These are phyloP conservation scores for Excoecaria agallocha DNA, from an alignment of 345 rosid species.

Conservation along the genomic window DNA sequence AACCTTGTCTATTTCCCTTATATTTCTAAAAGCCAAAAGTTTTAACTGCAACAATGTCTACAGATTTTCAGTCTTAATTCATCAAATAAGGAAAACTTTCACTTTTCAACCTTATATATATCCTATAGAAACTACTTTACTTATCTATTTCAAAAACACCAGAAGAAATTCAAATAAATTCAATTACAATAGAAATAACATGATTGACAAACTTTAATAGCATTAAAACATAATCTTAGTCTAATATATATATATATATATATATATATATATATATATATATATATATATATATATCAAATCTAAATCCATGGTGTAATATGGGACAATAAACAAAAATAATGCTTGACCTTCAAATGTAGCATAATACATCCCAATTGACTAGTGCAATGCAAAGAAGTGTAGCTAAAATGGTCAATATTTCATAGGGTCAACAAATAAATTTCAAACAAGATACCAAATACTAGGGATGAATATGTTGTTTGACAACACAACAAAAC, in stretches of 20 bases:
- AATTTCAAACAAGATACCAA: neutral
- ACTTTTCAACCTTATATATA: neutral
- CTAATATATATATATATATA: neutral
- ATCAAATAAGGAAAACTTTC: neutral
- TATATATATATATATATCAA: no score
- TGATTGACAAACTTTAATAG: neutral
- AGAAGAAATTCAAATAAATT: neutral
- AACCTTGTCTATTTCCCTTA: neutral
- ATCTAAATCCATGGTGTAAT: no score
- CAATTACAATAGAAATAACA: neutral
- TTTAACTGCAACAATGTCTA: neutral
- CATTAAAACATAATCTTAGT: neutral
- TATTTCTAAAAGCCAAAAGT: neutral
- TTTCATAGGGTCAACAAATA: neutral
- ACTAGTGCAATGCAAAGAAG: neutral
- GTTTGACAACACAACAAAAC: neutral
- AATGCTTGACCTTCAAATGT: neutral
- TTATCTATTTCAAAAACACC: neutral
- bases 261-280: no score
- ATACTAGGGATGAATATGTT: neutral
- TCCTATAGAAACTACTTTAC: neutral
- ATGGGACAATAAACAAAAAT: neutral
- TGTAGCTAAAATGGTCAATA: neutral
- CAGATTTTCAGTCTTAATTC: neutral
- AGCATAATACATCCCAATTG: neutral